Conservation (phyloP, 768 basidiomycete genomes). For the Podaxis sp. region DNA sequence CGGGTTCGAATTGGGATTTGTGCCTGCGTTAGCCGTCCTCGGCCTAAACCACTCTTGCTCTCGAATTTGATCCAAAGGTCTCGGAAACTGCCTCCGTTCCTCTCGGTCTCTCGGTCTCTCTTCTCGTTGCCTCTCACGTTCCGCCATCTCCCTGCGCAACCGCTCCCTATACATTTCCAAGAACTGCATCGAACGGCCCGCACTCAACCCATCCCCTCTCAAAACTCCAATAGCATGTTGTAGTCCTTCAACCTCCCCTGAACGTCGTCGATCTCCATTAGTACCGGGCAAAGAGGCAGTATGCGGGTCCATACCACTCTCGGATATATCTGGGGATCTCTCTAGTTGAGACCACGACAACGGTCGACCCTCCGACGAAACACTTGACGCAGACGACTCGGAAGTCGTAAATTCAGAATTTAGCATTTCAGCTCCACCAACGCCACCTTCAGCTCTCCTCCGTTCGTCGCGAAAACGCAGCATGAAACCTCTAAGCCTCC, state of each 20-base stretch:
- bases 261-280: not conserved
- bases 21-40: not conserved
- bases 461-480: not conserved
- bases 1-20: not conserved
- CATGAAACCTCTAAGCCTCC: not conserved
- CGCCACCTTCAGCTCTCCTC: not conserved
- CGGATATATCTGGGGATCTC: slow-evolving; percentile 5
- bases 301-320: not conserved
- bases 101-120: not conserved
- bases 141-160: not conserved
- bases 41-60: too few species aligned
- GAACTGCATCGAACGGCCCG: slow-evolving; percentile 11
- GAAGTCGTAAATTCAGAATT: not conserved
- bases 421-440: not conserved
- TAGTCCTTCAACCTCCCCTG: slow-evolving; percentile 1
- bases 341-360: slow-evolving; percentile 10
- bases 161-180: slow-evolving; percentile 7
- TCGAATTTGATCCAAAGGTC: not conserved
- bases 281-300: not conserved
- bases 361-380: not conserved
- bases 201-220: slow-evolving; percentile 9
- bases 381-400: not conserved
- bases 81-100: not conserved
- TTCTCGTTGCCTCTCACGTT: not conserved
- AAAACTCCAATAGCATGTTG: slow-evolving; percentile 5